Percentiles rank a stretch among this genome's conserved stretches.
phyloP scores from a whole-genome alignment of 1,139 yeast genomes.

The Chernovozyma aurita region DNA sequence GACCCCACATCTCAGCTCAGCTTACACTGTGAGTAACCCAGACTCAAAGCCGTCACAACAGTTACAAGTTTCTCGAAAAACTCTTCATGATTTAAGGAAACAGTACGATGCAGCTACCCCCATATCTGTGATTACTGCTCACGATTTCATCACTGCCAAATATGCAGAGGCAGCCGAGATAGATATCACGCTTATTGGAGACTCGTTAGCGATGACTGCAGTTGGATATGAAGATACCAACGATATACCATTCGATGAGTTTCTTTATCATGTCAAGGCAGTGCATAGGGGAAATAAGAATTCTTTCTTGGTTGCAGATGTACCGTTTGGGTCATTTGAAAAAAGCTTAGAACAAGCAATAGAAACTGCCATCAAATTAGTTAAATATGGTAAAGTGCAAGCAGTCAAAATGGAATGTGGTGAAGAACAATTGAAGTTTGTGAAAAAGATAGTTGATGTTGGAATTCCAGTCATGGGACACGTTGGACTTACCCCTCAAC shows the following conservation, averaged over 20 bases:
- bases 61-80: constrained; percentile 1
- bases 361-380: constrained; percentile 54
- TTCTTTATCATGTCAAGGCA: constrained; percentile 70
- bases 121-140: constrained; percentile 77
- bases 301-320: constrained; percentile 76
- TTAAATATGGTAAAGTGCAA: constrained; percentile 64
- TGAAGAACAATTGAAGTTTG: constrained; percentile 43
- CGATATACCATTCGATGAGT: constrained; percentile 72
- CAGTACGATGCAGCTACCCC: constrained; percentile 44
- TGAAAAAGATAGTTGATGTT: constrained; percentile 47
- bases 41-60: not conserved
- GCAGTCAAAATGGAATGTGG: constrained; percentile 92
- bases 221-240: constrained; percentile 79
- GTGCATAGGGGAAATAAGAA: constrained; percentile 66
- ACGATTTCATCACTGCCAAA: constrained; percentile 75
- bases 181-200: constrained; percentile 81
- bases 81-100: constrained; percentile 40
- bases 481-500: constrained; percentile 89
- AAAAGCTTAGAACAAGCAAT: constrained; percentile 60
- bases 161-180: constrained; percentile 66
- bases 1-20: constrained; percentile 2
- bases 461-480: constrained; percentile 95
- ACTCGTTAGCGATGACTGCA: constrained; percentile 88
- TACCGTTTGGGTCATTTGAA: constrained; percentile 89
- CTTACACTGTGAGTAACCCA: too few species aligned